Base-by-base conservation (phyloP, 208 protist species). In the Naegleria gruberi region DNA sequence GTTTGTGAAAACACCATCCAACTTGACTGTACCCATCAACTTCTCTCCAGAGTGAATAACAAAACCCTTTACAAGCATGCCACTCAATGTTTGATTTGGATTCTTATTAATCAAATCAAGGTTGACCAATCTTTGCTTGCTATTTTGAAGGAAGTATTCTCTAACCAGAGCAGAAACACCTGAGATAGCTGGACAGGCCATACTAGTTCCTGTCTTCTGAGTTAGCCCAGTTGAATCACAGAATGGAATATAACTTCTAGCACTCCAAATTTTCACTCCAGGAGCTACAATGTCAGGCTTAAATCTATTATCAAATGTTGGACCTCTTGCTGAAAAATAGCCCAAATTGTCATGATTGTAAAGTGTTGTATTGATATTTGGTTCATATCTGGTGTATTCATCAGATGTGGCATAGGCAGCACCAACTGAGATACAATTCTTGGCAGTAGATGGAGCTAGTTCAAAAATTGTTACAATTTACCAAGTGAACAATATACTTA, bases 121-220 rank as follows among this genome's bases (percentile, higher is more conserved):
- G 10, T 30, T 7, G 34, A 37, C 6, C 1, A 77, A 26, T 37
- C 65, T 19, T 8, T 30, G 26, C 30, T 30, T 37, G 30, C 30
- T 65, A 23, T 65, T 65, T 65, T 65, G 51, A 19, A 65, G 51
- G 0, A 77, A 37, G 8, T 77, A 77, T 37, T 77, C 30, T 77
- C 65, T 19, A 77, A 77, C n/a, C 0, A 77, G 8, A 37, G 65
- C 65, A 37, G 65, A 12, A 1, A 26, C 19, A 77, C 65, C 65
- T 37, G 65, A 19, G 34, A 77, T 8, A 0, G 65, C 89, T 4
- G 95, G 96, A 12, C 95, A 96, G 17, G 97, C 95, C 97, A 98
- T 98, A 10, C 95, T 97, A 30, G 97, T 97, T 10, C 97, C 97
- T 43, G 40, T 30, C 45, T 51, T 88, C 26, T 65, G 51, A 65